A percentile compares a stretch with the other conserved stretches of the same genome.
Evolutionary conservation across 2,329 filamentous ascomycete genomes (phyloP).

Genomic region (Fusarium pseudograminearum): DNA sequence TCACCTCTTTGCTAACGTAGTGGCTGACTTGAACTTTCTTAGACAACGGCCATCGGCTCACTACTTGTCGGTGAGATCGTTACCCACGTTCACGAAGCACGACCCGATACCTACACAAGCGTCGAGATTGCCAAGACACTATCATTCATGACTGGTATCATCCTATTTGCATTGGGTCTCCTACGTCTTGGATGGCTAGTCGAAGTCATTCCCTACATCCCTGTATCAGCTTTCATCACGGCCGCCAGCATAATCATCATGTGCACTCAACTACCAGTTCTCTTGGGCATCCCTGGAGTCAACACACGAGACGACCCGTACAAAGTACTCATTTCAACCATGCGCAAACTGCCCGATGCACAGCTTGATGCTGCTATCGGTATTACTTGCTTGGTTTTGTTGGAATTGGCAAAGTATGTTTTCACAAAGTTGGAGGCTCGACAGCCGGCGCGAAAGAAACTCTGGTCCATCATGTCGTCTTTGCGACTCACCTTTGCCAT

Average conservation of each 20-base stretch:
- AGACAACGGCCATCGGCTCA: constrained; percentile 68
- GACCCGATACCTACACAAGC: constrained; percentile 52
- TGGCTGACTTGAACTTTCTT: constrained; percentile 38
- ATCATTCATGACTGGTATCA: constrained; percentile 58
- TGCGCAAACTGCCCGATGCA: constrained; percentile 56
- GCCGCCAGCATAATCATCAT: constrained; percentile 64
- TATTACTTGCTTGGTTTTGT: constrained; percentile 72
- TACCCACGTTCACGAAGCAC: constrained; percentile 51
- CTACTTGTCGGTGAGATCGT: constrained; percentile 63
- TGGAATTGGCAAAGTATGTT: constrained; percentile 67
- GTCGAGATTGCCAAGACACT: constrained; percentile 59
- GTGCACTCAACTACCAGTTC: constrained; percentile 59
- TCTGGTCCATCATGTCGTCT: constrained; percentile 81
- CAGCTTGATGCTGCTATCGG: constrained; percentile 79
- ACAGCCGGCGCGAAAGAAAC: constrained; percentile 69
- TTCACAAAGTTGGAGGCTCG: constrained; percentile 72
- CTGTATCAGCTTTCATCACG: constrained; percentile 65
- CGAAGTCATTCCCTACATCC: constrained; percentile 64
- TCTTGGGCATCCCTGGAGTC: constrained; percentile 58
- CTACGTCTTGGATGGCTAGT: constrained; percentile 63
- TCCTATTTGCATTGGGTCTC: constrained; percentile 60
- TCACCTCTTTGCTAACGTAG: rapidly evolving
- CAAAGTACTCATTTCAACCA: constrained; percentile 58
- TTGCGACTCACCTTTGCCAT: constrained; percentile 81
- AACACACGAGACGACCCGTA: constrained; percentile 61